These are phyloP conservation scores for Penicillium pancosmium DNA, from an alignment of 495 filamentous ascomycete species.

Conservation along the genomic window DNA sequence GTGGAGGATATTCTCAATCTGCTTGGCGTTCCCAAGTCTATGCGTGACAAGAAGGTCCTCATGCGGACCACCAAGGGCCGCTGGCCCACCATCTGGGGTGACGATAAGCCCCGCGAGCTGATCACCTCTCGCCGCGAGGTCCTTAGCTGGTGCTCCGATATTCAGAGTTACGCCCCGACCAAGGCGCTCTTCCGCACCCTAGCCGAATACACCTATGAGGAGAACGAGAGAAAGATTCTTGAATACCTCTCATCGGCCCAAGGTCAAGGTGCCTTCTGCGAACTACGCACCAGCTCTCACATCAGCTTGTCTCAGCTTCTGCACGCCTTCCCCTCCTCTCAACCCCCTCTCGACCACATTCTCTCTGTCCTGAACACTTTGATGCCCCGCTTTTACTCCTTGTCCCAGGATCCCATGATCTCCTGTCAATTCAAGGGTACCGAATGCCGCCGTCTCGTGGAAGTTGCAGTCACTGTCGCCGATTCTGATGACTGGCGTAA, in stretches of 20 bases:
- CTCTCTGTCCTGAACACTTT: slow-evolving; percentile 79
- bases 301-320: slow-evolving; percentile 83
- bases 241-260: slow-evolving; percentile 84
- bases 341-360: slow-evolving; percentile 83
- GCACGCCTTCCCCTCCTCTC: slow-evolving; percentile 84
- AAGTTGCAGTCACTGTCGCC: slow-evolving; percentile 93
- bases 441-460: slow-evolving; percentile 79
- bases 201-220: slow-evolving; percentile 78
- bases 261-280: slow-evolving; percentile 92
- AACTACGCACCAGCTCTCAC: slow-evolving; percentile 87
- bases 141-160: slow-evolving; percentile 91
- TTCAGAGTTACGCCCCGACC: slow-evolving; percentile 89
- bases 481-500: slow-evolving; percentile 79
- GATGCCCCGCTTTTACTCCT: slow-evolving; percentile 97
- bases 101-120: slow-evolving; percentile 80
- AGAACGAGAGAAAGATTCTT: slow-evolving; percentile 84
- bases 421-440: slow-evolving; percentile 68
- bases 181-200: slow-evolving; percentile 85
- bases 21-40: slow-evolving; percentile 72
- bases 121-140: slow-evolving; percentile 88
- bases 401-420: slow-evolving; percentile 92
- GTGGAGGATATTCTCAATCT: slow-evolving; percentile 85
- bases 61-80: slow-evolving; percentile 78
- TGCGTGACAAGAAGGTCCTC: slow-evolving; percentile 79
- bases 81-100: slow-evolving; percentile 98